Percentiles rank a stretch among this genome's conserved stretches.
Conservation (phyloP, 768 basidiomycete genomes). For the Boletus rubescentipes region DNA sequence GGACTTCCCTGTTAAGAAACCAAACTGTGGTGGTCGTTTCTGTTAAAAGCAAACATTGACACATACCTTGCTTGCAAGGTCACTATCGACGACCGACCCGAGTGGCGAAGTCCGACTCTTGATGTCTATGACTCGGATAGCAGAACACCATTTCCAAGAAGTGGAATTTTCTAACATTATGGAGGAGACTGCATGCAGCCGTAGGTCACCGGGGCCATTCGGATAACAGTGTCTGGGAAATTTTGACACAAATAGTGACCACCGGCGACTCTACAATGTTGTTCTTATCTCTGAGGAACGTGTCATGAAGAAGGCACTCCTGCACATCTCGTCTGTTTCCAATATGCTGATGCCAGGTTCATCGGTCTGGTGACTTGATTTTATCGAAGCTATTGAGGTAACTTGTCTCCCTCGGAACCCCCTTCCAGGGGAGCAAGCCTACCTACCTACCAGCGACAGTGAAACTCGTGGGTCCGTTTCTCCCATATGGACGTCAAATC, state of each 20-base stretch:
- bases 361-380: not conserved
- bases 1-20: not conserved
- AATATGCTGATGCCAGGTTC: not conserved
- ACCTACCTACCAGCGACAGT: not conserved
- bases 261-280: not conserved
- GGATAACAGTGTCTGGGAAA: not conserved
- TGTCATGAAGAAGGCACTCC: not conserved
- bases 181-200: no score
- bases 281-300: not conserved
- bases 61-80: no score
- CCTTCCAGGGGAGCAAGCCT: not conserved
- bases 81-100: no score
- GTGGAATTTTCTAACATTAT: no score
- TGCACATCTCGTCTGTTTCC: not conserved
- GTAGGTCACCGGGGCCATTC: no score
- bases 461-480: not conserved
- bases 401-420: not conserved
- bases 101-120: no score
- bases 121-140: no score
- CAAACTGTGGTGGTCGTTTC: not conserved
- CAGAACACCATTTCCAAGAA: no score
- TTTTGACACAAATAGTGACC: not conserved
- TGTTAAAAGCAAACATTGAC: not conserved
- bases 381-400: no score
- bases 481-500: slow-evolving; percentile 19